These are phyloP conservation scores for Stephanocyclus meneghinianus DNA, from an alignment of 352 stramenopile species.

Conservation along the genomic window DNA sequence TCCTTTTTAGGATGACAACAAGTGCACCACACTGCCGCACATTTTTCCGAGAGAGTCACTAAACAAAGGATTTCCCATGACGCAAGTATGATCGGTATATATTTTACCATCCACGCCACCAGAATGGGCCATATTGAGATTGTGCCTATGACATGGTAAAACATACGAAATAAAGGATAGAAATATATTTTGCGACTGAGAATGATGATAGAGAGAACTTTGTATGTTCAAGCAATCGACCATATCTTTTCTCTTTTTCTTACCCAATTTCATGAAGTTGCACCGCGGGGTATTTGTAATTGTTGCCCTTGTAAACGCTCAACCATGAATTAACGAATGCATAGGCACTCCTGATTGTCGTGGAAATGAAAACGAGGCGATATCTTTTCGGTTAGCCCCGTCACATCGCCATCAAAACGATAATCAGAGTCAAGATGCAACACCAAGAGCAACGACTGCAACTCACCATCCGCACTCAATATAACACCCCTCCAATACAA, in stretches of 20 bases:
- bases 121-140: slow-evolving; percentile 46
- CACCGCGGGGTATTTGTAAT: slow-evolving; percentile 40
- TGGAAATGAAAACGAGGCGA: background rate
- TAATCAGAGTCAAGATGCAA: background rate
- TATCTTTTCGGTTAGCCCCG: background rate
- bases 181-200: background rate
- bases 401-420: background rate
- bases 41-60: slow-evolving; percentile 43
- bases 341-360: slow-evolving; percentile 39
- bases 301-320: slow-evolving; percentile 26
- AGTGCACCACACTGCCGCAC: background rate
- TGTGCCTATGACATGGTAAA: slow-evolving; percentile 16
- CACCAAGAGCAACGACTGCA: background rate
- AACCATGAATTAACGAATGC: slow-evolving; percentile 50
- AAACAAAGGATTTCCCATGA: slow-evolving; percentile 54
- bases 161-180: background rate
- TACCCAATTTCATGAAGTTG: slow-evolving; percentile 42
- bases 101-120: slow-evolving; percentile 35
- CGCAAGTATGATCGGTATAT: slow-evolving; percentile 46
- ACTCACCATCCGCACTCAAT: slow-evolving; percentile 33
- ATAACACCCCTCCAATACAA: slow-evolving; percentile 47
- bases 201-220: background rate
- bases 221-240: background rate
- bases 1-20: background rate
- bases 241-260: background rate